These are phyloP conservation scores for Bimuria novae-zelandiae DNA, from an alignment of 2,329 filamentous ascomycete genomes.

Conservation along the genomic window DNA sequence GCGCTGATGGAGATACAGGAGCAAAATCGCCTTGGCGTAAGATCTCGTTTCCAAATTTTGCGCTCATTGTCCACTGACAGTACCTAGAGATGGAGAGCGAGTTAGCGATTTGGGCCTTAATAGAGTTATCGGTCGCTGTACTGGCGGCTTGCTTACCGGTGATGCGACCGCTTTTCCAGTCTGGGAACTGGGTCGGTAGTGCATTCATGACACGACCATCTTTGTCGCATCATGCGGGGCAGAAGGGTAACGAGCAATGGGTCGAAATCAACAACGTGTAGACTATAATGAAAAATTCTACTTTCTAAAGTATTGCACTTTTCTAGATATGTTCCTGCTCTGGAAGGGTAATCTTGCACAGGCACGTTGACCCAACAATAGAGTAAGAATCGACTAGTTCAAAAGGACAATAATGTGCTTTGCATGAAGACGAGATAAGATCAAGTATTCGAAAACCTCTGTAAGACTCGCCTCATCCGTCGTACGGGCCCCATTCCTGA, in stretches of 20 bases:
- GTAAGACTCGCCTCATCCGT: too few relatives aligned
- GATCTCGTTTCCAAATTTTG: background rate
- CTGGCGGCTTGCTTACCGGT: slow-evolving; percentile 6
- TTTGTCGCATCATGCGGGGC: background rate
- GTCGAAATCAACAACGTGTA: background rate
- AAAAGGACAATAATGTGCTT: too few relatives aligned
- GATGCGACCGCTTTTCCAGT: slow-evolving; percentile 2
- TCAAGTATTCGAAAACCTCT: too few relatives aligned
- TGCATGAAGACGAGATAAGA: too few relatives aligned
- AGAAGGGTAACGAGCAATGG: background rate
- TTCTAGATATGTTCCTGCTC: too few relatives aligned
- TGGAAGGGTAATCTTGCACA: too few relatives aligned
- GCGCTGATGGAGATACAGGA: background rate
- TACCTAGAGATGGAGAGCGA: background rate
- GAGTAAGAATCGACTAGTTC: too few relatives aligned
- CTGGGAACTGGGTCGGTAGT: background rate
- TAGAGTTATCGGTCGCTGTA: slow-evolving; percentile 4
- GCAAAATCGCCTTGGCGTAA: background rate
- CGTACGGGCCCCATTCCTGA: too few relatives aligned
- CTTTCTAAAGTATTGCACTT: too few relatives aligned
- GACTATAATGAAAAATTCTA: too few relatives aligned
- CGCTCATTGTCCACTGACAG: background rate
- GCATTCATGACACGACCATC: background rate
- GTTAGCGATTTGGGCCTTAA: slow-evolving; percentile 7
- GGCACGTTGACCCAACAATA: too few relatives aligned